phyloP scores from a whole-genome alignment of 345 rosid species.

The Lenwebbia sp. region DNA sequence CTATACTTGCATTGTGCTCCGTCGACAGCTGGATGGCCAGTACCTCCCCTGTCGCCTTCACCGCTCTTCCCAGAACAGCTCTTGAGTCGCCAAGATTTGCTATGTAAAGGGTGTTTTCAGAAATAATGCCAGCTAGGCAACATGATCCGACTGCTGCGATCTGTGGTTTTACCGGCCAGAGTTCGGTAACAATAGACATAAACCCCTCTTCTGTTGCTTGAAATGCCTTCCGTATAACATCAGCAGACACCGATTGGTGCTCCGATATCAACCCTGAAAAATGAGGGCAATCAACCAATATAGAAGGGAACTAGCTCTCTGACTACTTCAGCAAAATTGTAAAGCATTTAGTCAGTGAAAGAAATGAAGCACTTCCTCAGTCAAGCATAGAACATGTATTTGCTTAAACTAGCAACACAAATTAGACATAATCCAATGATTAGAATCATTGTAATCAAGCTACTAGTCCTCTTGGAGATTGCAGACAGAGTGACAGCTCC shows the following conservation, averaged over 20 bases:
- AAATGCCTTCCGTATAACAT: slow-evolving; percentile 37
- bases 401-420: not conserved
- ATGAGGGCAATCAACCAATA: not conserved
- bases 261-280: slow-evolving; percentile 29
- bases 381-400: not conserved
- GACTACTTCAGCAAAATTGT: not conserved
- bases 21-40: slow-evolving; percentile 32
- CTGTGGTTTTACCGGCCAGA: slow-evolving; percentile 38
- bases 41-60: slow-evolving; percentile 36
- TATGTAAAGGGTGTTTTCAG: slow-evolving; percentile 26
- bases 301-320: not conserved
- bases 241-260: slow-evolving; percentile 38
- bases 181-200: slow-evolving; percentile 28
- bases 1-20: slow-evolving; percentile 36
- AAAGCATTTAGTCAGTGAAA: not conserved
- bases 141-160: slow-evolving; percentile 50
- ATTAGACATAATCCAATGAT: not conserved
- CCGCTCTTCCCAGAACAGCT: slow-evolving; percentile 37
- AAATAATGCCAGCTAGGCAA: slow-evolving; percentile 35
- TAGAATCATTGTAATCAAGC: not conserved
- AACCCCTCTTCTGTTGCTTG: slow-evolving; percentile 51
- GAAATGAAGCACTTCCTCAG: not conserved
- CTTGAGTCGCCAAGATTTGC: slow-evolving; percentile 46
- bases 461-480: not conserved
- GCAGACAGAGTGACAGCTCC: not conserved